Percentiles rank a stretch among this genome's conserved stretches.
phyloP scores from a whole-genome alignment of 2,329 filamentous ascomycete species.

The Colletotrichum destructivum region DNA sequence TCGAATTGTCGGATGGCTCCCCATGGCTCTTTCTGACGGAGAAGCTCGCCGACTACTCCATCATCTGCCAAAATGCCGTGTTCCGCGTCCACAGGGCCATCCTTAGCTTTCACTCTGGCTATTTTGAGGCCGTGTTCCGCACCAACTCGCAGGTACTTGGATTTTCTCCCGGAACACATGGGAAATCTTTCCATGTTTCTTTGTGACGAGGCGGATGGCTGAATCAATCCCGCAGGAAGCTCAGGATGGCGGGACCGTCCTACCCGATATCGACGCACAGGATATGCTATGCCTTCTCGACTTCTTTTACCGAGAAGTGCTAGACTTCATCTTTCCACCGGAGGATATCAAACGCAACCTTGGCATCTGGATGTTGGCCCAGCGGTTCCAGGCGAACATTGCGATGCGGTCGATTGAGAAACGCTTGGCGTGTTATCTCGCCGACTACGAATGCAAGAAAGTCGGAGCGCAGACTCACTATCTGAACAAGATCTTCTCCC shows the following conservation, averaged over 20 bases:
- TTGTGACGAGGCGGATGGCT: neutral
- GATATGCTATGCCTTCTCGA: neutral
- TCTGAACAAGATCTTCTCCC: neutral
- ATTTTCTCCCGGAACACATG: neutral
- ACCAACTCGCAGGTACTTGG: neutral
- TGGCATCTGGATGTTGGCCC: constrained; percentile 4
- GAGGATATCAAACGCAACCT: neutral
- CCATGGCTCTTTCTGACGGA: neutral
- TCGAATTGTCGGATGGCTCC: too few species aligned
- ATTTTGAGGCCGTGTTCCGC: neutral
- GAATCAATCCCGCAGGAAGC: neutral
- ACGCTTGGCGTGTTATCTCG: neutral
- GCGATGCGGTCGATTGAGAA: neutral
- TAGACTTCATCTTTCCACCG: neutral
- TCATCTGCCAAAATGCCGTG: neutral
- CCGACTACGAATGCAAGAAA: neutral
- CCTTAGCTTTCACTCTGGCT: neutral
- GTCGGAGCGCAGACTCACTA: neutral
- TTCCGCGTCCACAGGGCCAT: neutral
- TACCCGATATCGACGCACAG: neutral
- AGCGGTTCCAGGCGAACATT: neutral
- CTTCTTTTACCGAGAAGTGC: neutral
- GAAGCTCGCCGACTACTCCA: neutral
- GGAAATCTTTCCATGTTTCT: too few species aligned
- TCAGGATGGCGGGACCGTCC: neutral